A percentile compares a stretch with the other conserved stretches of the same genome.
phyloP scores from a whole-genome alignment of 2,329 filamentous ascomycete species.

The Aspergillus ochraceoroseus region DNA sequence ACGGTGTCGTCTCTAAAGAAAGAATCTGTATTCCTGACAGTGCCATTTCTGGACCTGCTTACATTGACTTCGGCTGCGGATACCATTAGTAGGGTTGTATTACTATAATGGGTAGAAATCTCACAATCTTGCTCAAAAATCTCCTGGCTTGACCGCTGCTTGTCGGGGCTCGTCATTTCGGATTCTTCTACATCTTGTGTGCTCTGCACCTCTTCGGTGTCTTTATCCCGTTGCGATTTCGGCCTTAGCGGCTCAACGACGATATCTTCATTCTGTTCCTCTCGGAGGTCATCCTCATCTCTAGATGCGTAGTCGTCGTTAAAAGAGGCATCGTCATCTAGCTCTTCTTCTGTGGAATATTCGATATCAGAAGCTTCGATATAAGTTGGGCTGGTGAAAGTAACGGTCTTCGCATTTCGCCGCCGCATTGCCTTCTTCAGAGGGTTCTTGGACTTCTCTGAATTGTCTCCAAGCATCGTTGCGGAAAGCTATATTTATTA shows the following conservation, averaged over 20 bases:
- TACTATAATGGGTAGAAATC: not conserved
- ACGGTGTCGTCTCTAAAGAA: conserved; percentile 96
- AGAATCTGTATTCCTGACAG: conserved; percentile 84
- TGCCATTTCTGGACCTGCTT: conserved; percentile 70
- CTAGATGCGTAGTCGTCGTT: conserved; percentile 47
- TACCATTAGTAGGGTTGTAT: conserved; percentile 16
- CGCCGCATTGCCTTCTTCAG: conserved; percentile 78
- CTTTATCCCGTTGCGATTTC: conserved; percentile 39
- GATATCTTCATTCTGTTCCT: conserved; percentile 37
- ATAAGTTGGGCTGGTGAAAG: conserved; percentile 79
- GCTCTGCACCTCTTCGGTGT: conserved; percentile 24
- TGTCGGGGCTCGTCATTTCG: conserved; percentile 35
- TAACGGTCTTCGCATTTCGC: conserved; percentile 77
- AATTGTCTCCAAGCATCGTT: conserved; percentile 66
- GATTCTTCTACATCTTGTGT: conserved; percentile 24
- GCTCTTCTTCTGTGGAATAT: conserved; percentile 75
- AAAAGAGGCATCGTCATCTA: conserved; percentile 46
- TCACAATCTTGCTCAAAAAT: conserved; percentile 51
- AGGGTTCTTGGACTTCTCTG: conserved; percentile 75
- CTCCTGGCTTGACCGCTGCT: conserved; percentile 60
- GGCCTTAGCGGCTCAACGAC: conserved; percentile 44
- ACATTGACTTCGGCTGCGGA: conserved; percentile 28
- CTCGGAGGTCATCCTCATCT: conserved; percentile 32
- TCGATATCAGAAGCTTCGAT: conserved; percentile 84
- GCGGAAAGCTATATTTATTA: conserved; percentile 55